Conservation (phyloP, 345 rosid genomes). For the Eucalyptus microcorys region DNA sequence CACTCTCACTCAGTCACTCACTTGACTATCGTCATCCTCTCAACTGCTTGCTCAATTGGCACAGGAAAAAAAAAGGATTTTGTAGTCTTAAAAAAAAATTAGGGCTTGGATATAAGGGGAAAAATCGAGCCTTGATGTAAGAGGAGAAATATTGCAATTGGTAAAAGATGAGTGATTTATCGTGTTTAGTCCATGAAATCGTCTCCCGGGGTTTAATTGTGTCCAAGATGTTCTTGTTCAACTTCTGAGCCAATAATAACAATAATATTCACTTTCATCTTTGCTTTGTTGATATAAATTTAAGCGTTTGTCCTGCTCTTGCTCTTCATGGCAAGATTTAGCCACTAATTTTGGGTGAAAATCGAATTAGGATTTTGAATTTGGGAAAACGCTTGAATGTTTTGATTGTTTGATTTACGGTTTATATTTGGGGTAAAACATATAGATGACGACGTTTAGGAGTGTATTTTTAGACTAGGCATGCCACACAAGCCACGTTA, state of each 20-base stretch:
- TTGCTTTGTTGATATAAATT: not conserved
- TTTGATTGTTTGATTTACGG: too few relatives aligned
- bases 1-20: not conserved
- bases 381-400: too few relatives aligned
- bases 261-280: too few relatives aligned
- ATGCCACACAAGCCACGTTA: not conserved
- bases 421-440: too few relatives aligned
- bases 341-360: not conserved
- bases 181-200: not conserved
- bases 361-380: not conserved
- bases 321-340: not conserved
- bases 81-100: too few relatives aligned
- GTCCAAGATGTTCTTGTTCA: not conserved
- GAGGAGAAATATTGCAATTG: not conserved
- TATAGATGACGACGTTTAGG: not conserved
- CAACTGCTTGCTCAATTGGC: not conserved
- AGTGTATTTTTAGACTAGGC: not conserved
- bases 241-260: too few relatives aligned
- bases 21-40: not conserved
- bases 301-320: not conserved
- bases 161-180: not conserved
- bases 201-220: fast-evolving
- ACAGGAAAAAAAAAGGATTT: too few relatives aligned
- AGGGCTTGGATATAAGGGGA: not conserved
- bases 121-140: fast-evolving